Evolutionary conservation across 441 rosid species (phyloP), one percentile per base, ranked within the genome.

Genomic region (Gossypium davidsonii): DNA sequence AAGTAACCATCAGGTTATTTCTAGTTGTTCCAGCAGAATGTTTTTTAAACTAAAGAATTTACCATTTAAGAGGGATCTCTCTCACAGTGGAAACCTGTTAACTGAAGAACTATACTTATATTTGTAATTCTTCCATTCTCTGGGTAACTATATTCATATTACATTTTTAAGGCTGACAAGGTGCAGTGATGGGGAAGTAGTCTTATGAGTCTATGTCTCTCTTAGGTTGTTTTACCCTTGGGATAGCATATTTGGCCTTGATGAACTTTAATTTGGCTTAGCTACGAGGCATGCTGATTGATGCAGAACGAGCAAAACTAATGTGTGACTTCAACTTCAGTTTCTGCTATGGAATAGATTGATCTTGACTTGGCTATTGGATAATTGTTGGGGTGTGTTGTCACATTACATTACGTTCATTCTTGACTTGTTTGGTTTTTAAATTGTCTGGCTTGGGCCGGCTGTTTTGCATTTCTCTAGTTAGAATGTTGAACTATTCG

Each of bases 401-500:
- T 70, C 52, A 37, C 9, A 70, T 56, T 68, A 20, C 28, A 39
- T 56, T 55, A 15, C 11, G 3, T 39, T 39, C 49, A 37, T 37
- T 6, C 12, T 55, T 56, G 51, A 52, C 52, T 68, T 31, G 51
- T 53, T 55, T 39, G 18, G 53, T 70, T 55, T 70, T 6, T 10
- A 10, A 28, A 12, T 21, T 7, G 11, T 58, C 39, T 46, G 58
- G n/a, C 59, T 20, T 67, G 34, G 62, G 51, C 37, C 18, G 10
- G 20, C 26, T 56, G 15, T 15, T 44, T 26, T 58, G 9, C 58
- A 34, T 34, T 59, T 68, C 15, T 60, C n/a, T 6, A 71, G 12
- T 46, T 66, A 46, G 71, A 60, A 70, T 53, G 21, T 62, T 65
- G 28, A 56, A 48, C 61, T 70, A 11, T 64, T 73, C n/a, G 42